These are phyloP conservation scores for Ogataea corticis DNA, from an alignment of 805 yeast species.

Conservation along the genomic window DNA sequence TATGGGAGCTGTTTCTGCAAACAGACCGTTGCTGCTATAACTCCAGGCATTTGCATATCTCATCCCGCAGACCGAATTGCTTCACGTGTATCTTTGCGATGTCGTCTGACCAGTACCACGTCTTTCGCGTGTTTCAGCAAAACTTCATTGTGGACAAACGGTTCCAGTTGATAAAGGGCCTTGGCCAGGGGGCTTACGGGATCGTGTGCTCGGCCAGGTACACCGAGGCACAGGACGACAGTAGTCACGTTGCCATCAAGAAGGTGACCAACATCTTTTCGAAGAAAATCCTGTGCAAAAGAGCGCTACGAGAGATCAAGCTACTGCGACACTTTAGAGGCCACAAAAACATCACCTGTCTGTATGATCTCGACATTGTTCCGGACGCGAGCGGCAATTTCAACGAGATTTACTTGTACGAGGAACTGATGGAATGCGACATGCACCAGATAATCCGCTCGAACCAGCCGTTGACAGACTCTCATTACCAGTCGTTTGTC, in stretches of 20 bases:
- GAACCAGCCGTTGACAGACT: slow-evolving; percentile 90
- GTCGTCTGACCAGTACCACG: slow-evolving; percentile 32
- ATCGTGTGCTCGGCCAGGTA: slow-evolving; percentile 93
- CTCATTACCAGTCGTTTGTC: slow-evolving; percentile 89
- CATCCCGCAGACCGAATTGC: too few relatives aligned
- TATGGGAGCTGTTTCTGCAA: too few relatives aligned
- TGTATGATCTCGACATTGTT: slow-evolving; percentile 91
- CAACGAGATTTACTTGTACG: slow-evolving; percentile 90
- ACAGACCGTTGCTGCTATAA: too few relatives aligned
- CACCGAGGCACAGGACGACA: slow-evolving; percentile 68
- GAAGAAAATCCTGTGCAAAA: slow-evolving; percentile 85
- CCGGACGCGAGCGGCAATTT: slow-evolving; percentile 68
- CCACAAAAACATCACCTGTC: slow-evolving; percentile 92
- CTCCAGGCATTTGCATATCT: too few relatives aligned
- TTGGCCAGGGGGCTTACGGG: slow-evolving; percentile 98
- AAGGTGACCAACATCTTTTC: slow-evolving; percentile 93
- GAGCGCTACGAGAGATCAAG: slow-evolving; percentile 90
- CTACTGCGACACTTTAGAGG: slow-evolving; percentile 91
- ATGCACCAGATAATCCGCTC: slow-evolving; percentile 96
- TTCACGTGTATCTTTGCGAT: neutral
- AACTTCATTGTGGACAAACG: slow-evolving; percentile 90
- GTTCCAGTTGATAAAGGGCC: slow-evolving; percentile 85
- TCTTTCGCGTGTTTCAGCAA: slow-evolving; percentile 70
- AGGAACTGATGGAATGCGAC: slow-evolving; percentile 98
- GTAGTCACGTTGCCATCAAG: slow-evolving; percentile 90